These are phyloP conservation scores for Naganishia antarctica DNA, from an alignment of 768 basidiomycete genomes.

Conservation along the genomic window DNA sequence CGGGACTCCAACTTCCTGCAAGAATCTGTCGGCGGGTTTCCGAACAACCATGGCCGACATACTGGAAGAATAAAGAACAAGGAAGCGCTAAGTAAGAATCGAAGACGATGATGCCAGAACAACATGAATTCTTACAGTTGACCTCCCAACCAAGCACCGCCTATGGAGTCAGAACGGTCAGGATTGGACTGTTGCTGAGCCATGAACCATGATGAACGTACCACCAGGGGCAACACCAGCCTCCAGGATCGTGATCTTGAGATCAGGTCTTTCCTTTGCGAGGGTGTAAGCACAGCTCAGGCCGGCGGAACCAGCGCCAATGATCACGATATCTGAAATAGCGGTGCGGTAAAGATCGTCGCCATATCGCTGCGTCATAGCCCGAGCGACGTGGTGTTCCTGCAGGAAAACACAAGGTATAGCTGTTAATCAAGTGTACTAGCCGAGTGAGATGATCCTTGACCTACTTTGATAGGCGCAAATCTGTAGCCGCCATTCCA, in stretches of 20 bases:
- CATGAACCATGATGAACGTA: constrained; percentile 13
- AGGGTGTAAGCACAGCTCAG: constrained; percentile 71
- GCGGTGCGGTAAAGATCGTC: constrained; percentile 63
- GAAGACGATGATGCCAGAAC: no score
- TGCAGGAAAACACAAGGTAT: background rate
- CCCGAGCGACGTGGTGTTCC: constrained; percentile 19
- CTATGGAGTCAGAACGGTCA: background rate
- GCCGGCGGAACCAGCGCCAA: constrained; percentile 65
- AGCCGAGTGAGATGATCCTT: background rate
- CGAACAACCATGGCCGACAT: constrained; percentile 78
- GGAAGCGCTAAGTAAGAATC: no score
- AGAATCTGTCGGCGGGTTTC: constrained; percentile 70
- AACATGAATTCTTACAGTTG: constrained; percentile 52
- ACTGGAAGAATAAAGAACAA: no score
- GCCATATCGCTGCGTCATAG: constrained; percentile 17
- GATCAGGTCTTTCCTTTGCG: constrained; percentile 63
- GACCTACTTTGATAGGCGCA: constrained; percentile 13
- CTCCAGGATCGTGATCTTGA: constrained; percentile 65
- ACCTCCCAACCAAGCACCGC: constrained; percentile 68
- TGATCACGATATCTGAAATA: constrained; percentile 71
- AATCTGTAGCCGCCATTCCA: constrained; percentile 11
- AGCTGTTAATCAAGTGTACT: background rate
- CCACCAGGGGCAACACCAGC: constrained; percentile 75
- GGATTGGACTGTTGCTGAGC: background rate
- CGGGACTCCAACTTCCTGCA: constrained; percentile 63